Conservation (phyloP, 73 alveolate genomes). For the Tetrahymena borealis region DNA sequence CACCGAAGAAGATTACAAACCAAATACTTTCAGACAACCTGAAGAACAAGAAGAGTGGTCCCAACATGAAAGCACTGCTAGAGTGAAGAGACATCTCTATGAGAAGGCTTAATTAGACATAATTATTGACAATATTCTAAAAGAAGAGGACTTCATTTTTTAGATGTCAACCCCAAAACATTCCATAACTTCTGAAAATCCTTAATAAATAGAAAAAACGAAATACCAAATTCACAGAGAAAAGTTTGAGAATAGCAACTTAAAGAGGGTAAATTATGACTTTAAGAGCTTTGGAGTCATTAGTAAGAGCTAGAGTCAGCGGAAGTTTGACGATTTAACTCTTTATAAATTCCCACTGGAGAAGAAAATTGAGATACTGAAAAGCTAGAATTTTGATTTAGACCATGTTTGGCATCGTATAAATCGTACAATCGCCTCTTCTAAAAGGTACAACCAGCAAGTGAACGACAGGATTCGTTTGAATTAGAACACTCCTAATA, state of each 20-base stretch:
- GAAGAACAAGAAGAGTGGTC: neutral
- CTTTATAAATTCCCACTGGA: neutral
- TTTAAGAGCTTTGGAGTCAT: neutral
- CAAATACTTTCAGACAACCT: neutral
- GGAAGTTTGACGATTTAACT: neutral
- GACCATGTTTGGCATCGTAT: neutral
- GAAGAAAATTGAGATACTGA: neutral
- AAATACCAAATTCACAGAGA: neutral
- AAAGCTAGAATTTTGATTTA: neutral
- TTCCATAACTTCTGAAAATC: neutral
- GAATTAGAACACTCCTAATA: neutral
- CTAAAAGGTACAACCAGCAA: neutral
- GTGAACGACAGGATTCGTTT: neutral
- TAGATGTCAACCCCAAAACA: neutral
- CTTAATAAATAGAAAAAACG: neutral
- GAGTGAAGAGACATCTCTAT: neutral
- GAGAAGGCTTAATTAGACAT: neutral
- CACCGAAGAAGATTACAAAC: neutral
- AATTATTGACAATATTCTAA: neutral
- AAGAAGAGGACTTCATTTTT: neutral
- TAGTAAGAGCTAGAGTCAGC: neutral
- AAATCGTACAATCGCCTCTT: neutral
- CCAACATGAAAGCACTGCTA: neutral
- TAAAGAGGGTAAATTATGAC: neutral
- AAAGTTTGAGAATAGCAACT: neutral